Evolutionary conservation across 2,329 filamentous ascomycete species (phyloP).

Genomic region (Ceratocystis variospora): DNA sequence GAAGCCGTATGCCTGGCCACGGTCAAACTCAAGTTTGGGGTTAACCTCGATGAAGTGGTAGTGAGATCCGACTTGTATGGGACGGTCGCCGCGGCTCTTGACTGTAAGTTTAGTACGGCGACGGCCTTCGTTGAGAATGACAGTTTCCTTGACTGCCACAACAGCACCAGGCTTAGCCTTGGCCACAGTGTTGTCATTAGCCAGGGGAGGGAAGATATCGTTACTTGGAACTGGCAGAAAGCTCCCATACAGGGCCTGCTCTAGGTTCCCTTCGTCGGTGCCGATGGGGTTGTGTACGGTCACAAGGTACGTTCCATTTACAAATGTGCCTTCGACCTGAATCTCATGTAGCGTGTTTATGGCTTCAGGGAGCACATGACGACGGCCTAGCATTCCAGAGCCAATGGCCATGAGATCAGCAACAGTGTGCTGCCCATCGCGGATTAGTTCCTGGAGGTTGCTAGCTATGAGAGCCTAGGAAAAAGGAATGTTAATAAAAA

Average conservation of each 20-base stretch:
- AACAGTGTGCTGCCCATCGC: conserved; percentile 86
- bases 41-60: conserved; percentile 97
- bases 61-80: conserved; percentile 85
- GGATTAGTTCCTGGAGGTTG: conserved; percentile 89
- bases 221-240: conserved; percentile 68
- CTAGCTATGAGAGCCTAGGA: conserved; percentile 63
- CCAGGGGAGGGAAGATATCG: conserved; percentile 52
- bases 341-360: conserved; percentile 66
- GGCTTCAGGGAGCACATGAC: conserved; percentile 78
- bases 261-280: conserved; percentile 72
- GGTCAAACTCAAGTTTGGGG: conserved; percentile 77
- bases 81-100: conserved; percentile 75
- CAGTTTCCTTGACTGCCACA: conserved; percentile 51
- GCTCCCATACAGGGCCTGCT: conserved; percentile 77
- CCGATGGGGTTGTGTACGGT: conserved; percentile 85
- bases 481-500: neutral
- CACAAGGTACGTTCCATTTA: conserved; percentile 79
- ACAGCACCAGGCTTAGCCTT: conserved; percentile 67
- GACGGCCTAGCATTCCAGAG: conserved; percentile 80
- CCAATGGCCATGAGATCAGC: conserved; percentile 88
- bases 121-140: conserved; percentile 60
- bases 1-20: conserved; percentile 66
- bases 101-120: conserved; percentile 62
- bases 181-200: conserved; percentile 32
- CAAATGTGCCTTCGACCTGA: conserved; percentile 90